Conservation (phyloP, 257 asterid genomes). For the Striga asiatica region DNA sequence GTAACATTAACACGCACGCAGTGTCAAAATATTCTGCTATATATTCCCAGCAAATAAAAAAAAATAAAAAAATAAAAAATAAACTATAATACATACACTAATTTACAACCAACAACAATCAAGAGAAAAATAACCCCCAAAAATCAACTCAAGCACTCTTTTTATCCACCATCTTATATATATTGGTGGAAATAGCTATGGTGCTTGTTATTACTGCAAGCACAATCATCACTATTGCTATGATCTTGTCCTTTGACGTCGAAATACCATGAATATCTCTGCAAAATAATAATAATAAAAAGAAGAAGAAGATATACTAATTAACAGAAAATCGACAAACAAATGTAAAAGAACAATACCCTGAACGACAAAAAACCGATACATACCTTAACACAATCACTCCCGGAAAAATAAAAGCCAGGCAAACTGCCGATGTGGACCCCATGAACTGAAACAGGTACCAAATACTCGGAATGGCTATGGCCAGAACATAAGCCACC, state of each 20-base stretch:
- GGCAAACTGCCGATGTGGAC: conserved; percentile 75
- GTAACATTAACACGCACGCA: too few species aligned
- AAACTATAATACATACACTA: neutral
- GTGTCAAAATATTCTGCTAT: too few species aligned
- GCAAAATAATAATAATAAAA: conserved; percentile 14
- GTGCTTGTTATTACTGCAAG: conserved; percentile 64
- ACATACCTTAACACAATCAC: conserved; percentile 79
- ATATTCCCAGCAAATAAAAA: neutral
- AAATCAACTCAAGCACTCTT: conserved; percentile 1
- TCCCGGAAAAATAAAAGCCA: conserved; percentile 91
- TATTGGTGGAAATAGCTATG: conserved; percentile 69
- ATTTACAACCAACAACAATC: neutral
- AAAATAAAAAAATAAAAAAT: neutral
- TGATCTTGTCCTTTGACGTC: conserved; percentile 58
- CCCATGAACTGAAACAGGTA: conserved; percentile 93
- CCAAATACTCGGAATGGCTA: conserved; percentile 85
- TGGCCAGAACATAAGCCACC: conserved; percentile 49
- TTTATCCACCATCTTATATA: conserved; percentile 36
- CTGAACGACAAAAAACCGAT: too few species aligned
- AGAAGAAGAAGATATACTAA: too few species aligned
- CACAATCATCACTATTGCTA: conserved; percentile 50
- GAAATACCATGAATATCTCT: conserved; percentile 79
- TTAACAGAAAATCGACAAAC: too few species aligned
- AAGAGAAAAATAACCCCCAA: neutral
- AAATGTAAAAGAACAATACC: too few species aligned